phyloP scores from a whole-genome alignment of 495 filamentous ascomycete species.

The Neurospora sp. region DNA sequence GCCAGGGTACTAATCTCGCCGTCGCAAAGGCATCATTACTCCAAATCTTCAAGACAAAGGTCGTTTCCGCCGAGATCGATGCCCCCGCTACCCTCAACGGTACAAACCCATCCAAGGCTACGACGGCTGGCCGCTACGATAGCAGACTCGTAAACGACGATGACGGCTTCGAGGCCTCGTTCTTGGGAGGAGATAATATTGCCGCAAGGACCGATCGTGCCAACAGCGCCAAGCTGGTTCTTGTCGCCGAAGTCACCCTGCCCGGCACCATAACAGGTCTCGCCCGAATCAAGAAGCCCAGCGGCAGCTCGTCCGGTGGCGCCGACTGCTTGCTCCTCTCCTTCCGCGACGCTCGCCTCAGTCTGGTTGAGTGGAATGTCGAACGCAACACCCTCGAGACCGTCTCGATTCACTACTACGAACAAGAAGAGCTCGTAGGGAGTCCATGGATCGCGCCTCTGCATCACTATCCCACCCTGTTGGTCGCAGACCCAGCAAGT shows the following conservation, averaged over 20 bases:
- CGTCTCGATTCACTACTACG: conserved; percentile 94
- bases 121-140: conserved; percentile 28
- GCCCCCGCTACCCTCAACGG: conserved; percentile 13
- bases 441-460: conserved; percentile 66
- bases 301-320: conserved; percentile 59
- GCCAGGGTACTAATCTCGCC: conserved; percentile 70
- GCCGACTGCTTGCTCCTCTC: conserved; percentile 69
- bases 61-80: conserved; percentile 45
- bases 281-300: conserved; percentile 58
- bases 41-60: conserved; percentile 65
- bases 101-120: conserved; percentile 6
- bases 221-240: conserved; percentile 64
- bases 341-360: conserved; percentile 82
- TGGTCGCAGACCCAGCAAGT: conserved; percentile 83
- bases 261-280: conserved; percentile 77
- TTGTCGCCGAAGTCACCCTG: conserved; percentile 73
- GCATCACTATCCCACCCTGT: conserved; percentile 58
- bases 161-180: conserved; percentile 50
- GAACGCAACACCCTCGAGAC: conserved; percentile 67
- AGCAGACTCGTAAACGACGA: conserved; percentile 42
- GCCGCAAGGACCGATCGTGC: conserved; percentile 45
- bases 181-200: conserved; percentile 45
- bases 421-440: conserved; percentile 73
- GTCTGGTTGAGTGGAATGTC: conserved; percentile 89
- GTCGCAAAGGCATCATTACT: conserved; percentile 84